Evolutionary conservation across 2,329 filamentous ascomycete genomes (phyloP), one percentile per base, ranked within the genome.

Genomic region (Colletotrichum lini): DNA sequence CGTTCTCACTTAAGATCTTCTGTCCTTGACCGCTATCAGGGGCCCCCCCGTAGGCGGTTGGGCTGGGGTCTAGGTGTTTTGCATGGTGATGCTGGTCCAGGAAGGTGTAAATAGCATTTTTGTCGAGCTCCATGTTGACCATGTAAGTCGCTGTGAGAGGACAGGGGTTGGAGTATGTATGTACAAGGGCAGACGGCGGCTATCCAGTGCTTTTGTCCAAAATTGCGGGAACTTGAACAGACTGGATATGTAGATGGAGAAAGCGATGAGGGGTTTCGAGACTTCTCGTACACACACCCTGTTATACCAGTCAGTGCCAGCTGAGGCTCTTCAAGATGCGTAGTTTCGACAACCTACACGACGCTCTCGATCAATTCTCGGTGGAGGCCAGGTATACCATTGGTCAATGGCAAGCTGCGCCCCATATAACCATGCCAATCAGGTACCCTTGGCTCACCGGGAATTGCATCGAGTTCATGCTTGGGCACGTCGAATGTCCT

Each of bases 371-470:
- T 56, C 38, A 8, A 30, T 23, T 60, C 8, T 62, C 65, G 65
- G 65, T 68, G 58, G 50, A 2, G 23, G 2, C 26, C 18, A 13
- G 21, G 16, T 13, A 35, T 30, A 2, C 35, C 12, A 68, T 68
- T 68, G 65, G 65, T 52, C 65, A 68, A 68, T 68, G 30, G 30
- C 18, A 30, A 18, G n/a, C 13, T 57, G 50, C 21, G 44, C 21
- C 44, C 58, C 57, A 56, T 44, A 53, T 9, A n/a, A 16, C 16
- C n/a, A 67, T 56, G 40, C 65, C 65, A 68, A 68, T 68, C 59
- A 58, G 40, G 40, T 6, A 15, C 50, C 52, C 52, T 50, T 40
- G 16, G 4, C 13, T 57, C 23, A 68, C 65, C 65, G 65, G 63
- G 18, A 63, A 63, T 44, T 50, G 58, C 50, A 66, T 35, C 18